Percentiles rank a stretch among this genome's conserved stretches.
phyloP scores from a whole-genome alignment of 2,329 filamentous ascomycete genomes.

The Colletotrichum camelliae region DNA sequence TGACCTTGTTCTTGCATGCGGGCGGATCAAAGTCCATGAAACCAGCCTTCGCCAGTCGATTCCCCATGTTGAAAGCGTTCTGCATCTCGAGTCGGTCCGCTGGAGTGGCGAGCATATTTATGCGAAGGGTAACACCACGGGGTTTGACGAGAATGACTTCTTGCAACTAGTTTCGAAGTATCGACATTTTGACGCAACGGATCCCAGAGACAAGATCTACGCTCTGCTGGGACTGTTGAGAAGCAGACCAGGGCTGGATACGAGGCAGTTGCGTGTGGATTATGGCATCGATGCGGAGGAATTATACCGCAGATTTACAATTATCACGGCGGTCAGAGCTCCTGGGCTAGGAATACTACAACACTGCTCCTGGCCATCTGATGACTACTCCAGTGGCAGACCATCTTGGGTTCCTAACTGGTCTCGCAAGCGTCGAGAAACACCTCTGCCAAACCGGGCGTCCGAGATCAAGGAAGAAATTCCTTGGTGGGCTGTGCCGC shows the following conservation, averaged over 20 bases:
- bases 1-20: neutral
- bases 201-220: slow-evolving; percentile 25
- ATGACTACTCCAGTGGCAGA: neutral
- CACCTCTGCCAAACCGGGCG: neutral
- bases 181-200: slow-evolving; percentile 11
- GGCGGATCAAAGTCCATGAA: neutral
- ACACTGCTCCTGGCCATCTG: neutral
- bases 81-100: neutral
- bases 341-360: neutral
- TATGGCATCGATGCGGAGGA: neutral
- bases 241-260: neutral
- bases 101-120: neutral
- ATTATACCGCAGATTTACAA: neutral
- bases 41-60: neutral
- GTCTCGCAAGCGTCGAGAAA: neutral
- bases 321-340: neutral
- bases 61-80: neutral
- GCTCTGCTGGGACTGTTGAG: slow-evolving; percentile 20
- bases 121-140: neutral
- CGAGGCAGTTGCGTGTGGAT: neutral
- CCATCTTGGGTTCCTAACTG: neutral
- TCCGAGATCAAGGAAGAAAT: neutral
- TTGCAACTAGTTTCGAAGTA: neutral
- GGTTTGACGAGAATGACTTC: neutral
- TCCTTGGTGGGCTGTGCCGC: neutral